Conservation (phyloP, 768 basidiomycete genomes). For the Leccinellum albellum region DNA sequence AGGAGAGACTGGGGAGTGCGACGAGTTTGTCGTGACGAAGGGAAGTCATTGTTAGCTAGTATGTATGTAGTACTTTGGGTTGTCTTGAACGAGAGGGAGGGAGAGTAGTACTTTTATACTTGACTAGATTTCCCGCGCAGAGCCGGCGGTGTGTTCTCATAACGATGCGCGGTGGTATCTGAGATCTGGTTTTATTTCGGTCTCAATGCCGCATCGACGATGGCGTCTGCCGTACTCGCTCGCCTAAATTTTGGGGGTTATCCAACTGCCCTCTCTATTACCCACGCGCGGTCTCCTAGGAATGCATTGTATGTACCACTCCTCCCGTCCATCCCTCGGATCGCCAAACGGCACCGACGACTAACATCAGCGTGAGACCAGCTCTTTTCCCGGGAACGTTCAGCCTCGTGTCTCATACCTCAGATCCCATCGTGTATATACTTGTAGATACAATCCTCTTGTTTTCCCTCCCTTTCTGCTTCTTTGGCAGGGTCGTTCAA, state of each 20-base stretch:
- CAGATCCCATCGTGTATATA: background rate
- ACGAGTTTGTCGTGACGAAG: conserved; percentile 52
- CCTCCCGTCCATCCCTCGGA: background rate
- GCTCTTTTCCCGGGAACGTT: background rate
- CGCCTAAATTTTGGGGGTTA: conserved; percentile 32
- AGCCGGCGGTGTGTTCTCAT: conserved; percentile 17
- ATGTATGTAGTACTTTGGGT: background rate
- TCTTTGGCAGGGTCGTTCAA: conserved; percentile 4
- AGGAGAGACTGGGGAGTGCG: conserved; percentile 70
- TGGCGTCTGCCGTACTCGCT: conserved; percentile 1
- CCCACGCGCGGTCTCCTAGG: conserved; percentile 33
- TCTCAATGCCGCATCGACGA: conserved; percentile 18
- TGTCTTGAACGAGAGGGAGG: background rate
- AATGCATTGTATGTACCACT: background rate
- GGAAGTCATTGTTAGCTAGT: conserved; percentile 27
- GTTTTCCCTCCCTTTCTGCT: conserved; percentile 1
- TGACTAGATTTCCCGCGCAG: conserved; percentile 1
- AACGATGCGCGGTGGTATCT: conserved; percentile 25
- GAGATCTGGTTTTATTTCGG: conserved; percentile 18
- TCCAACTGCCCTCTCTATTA: conserved; percentile 1
- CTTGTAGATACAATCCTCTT: background rate
- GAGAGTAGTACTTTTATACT: conserved; percentile 19
- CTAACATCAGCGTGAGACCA: background rate
- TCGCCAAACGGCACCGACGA: background rate
- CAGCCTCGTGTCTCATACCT: background rate